Evolutionary conservation across 495 filamentous ascomycete species (phyloP).

Genomic region (Astrocystis sublimbata): DNA sequence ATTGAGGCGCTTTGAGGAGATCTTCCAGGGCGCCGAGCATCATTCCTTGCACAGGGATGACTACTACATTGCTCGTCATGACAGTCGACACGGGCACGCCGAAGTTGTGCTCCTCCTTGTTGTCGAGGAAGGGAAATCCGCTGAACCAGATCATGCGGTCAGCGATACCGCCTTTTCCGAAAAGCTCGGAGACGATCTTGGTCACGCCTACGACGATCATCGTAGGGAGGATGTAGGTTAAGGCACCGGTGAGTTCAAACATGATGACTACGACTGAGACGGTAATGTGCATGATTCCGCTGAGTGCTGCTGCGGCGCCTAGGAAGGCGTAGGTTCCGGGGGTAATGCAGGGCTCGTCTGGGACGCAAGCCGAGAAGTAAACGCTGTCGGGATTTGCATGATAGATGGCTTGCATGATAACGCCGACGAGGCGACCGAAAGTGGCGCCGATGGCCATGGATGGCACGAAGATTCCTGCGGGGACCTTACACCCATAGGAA

Average conservation of each 20-base stretch:
- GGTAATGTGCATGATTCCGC: conserved; percentile 97
- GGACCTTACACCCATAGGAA: conserved; percentile 97
- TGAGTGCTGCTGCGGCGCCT: conserved; percentile 90
- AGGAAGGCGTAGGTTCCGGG: conserved; percentile 96
- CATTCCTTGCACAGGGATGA: conserved; percentile 74
- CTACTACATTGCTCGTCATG: conserved; percentile 79
- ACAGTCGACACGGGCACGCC: conserved; percentile 91
- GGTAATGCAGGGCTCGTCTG: conserved; percentile 94
- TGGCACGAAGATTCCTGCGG: conserved; percentile 94
- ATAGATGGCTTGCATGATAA: conserved; percentile 86
- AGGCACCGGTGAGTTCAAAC: conserved; percentile 93
- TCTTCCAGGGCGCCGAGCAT: conserved; percentile 71
- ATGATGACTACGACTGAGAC: conserved; percentile 97
- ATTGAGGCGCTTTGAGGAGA: conserved; percentile 73
- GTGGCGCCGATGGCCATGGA: conserved; percentile 97
- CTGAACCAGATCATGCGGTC: conserved; percentile 99
- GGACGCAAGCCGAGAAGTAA: conserved; percentile 85
- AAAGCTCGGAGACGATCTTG: conserved; percentile 88
- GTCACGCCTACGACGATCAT: conserved; percentile 99
- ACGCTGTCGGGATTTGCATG: conserved; percentile 76
- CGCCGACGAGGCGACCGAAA: conserved; percentile 91
- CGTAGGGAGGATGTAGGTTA: conserved; percentile 94
- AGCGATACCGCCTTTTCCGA: conserved; percentile 93
- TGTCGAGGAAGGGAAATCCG: conserved; percentile 95
- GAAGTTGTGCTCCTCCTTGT: conserved; percentile 97